Conservation (phyloP, 164 flowering plant species). For the Vitis cinerea region DNA sequence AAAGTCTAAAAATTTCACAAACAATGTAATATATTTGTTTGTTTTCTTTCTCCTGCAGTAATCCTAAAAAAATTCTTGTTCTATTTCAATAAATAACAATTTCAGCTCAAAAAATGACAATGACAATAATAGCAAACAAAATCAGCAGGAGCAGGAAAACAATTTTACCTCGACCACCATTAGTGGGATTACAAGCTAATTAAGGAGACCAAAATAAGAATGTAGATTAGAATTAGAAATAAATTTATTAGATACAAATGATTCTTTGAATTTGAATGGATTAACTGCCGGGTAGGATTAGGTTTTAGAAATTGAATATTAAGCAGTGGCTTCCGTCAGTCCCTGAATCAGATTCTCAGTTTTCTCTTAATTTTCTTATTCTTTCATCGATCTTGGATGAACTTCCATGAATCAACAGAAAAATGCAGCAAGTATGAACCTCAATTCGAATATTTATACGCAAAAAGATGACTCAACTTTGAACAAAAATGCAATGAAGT, state of each 20-base stretch:
- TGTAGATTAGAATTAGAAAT: background rate
- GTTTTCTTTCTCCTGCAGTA: too few species aligned
- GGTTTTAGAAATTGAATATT: background rate
- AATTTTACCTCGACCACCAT: too few species aligned
- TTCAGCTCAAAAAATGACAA: too few species aligned
- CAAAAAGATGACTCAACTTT: background rate
- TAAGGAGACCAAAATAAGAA: background rate
- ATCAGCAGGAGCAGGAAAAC: too few species aligned
- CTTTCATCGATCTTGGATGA: background rate
- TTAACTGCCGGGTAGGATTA: background rate
- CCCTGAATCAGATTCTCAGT: background rate
- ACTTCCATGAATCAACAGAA: too few species aligned
- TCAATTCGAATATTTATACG: too few species aligned
- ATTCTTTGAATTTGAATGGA: background rate
- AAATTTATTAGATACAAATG: background rate
- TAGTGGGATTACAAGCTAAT: background rate
- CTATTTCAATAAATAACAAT: too few species aligned
- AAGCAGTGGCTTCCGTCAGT: background rate
- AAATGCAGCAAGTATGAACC: too few species aligned
- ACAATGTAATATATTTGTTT: too few species aligned
- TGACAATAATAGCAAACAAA: too few species aligned
- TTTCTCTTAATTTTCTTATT: background rate
- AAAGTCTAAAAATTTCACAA: background rate
- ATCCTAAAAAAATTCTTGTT: too few species aligned
- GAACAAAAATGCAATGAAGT: slow-evolving; percentile 4